A percentile compares a stretch with the other conserved stretches of the same genome.
Evolutionary conservation across 306 rosid species (phyloP).

Genomic region (Prosopis cineraria): DNA sequence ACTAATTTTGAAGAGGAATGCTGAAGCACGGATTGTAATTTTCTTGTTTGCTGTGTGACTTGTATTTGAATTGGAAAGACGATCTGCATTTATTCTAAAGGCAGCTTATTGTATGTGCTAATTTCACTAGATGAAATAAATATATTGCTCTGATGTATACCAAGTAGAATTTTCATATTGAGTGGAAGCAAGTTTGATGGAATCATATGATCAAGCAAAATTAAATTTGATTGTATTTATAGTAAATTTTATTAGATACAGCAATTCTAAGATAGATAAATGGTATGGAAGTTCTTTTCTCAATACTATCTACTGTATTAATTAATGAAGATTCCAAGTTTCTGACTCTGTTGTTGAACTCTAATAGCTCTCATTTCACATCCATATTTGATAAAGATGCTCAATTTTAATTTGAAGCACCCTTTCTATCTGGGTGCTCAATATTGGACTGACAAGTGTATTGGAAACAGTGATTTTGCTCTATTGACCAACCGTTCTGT

Average conservation of each 20-base stretch:
- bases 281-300: not conserved
- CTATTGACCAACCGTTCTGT: not conserved
- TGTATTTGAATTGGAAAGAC: not conserved
- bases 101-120: conserved; percentile 16
- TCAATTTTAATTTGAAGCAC: not conserved
- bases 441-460: not conserved
- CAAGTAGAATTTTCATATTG: conserved; percentile 17
- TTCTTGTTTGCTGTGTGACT: conserved; percentile 4
- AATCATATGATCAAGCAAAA: not conserved
- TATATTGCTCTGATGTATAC: not conserved
- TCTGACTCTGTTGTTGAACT: not conserved
- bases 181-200: not conserved
- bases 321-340: not conserved
- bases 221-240: not conserved
- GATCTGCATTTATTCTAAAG: conserved; percentile 1
- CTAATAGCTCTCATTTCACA: not conserved
- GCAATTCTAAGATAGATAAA: not conserved
- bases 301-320: not conserved
- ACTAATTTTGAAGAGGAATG: not conserved
- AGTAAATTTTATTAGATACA: not conserved
- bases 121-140: not conserved
- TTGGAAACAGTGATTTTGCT: not conserved
- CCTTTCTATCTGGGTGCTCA: not conserved
- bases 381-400: not conserved
- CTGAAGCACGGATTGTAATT: not conserved